Percentiles rank a stretch among this genome's conserved stretches.
These are phyloP conservation scores for Mortierella sp. DNA, from an alignment of 371 early-diverging fungal species.

Conservation along the genomic window DNA sequence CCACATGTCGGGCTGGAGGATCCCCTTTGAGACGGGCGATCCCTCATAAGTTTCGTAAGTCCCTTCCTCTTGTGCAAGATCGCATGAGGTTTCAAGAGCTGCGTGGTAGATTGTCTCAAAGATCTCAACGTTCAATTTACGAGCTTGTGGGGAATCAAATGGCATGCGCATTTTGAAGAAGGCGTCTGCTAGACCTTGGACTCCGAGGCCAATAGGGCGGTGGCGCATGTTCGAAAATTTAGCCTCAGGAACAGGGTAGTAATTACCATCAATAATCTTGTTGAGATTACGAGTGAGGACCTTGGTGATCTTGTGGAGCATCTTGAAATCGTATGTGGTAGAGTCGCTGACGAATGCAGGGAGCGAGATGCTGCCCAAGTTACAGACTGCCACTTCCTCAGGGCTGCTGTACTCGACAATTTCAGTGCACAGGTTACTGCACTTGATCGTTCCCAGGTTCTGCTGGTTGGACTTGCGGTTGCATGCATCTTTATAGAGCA, in stretches of 20 bases:
- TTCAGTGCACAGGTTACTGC: conserved; percentile 90
- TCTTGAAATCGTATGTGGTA: conserved; percentile 78
- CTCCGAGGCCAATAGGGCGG: conserved; percentile 99
- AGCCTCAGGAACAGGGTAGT: conserved; percentile 97
- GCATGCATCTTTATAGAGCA: conserved; percentile 99
- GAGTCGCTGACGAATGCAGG: conserved; percentile 90
- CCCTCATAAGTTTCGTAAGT: conserved; percentile 94
- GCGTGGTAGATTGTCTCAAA: conserved; percentile 99
- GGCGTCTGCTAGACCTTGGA: conserved; percentile 98
- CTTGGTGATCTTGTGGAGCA: conserved; percentile 86
- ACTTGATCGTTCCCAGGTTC: conserved; percentile 97
- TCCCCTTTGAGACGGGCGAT: conserved; percentile 93
- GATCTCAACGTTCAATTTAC: conserved; percentile 90
- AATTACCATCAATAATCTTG: conserved; percentile 98
- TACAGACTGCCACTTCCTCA: conserved; percentile 99
- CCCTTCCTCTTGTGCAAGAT: conserved; percentile 90
- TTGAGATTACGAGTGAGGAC: conserved; percentile 94
- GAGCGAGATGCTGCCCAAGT: conserved; percentile 97
- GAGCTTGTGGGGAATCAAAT: conserved; percentile 96
- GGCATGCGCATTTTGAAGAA: conserved; percentile 97
- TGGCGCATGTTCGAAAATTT: conserved; percentile 93
- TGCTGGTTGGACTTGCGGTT: conserved; percentile 96
- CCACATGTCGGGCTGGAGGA: conserved; percentile 98
- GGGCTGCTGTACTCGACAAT: conserved; percentile 97
- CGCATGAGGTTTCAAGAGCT: conserved; percentile 96